Base-by-base conservation (phyloP, 306 rosid species). In the Lablab purpureus region DNA sequence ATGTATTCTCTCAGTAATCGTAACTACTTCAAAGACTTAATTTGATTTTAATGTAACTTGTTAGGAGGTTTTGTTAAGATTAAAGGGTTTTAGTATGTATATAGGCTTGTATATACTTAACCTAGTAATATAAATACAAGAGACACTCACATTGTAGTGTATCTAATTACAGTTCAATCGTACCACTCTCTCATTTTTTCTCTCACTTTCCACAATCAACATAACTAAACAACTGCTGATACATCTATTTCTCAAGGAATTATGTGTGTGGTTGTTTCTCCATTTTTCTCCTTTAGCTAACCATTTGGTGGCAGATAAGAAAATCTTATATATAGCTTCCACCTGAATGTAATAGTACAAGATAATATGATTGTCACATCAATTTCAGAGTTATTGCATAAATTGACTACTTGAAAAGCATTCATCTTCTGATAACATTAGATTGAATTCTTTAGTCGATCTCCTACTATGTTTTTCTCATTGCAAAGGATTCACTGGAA, bases 401-500 rank as follows among this genome's bases (percentile, higher is more conserved):
- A 76, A 62, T 71, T 82, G 70, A 45, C 63, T 10, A 76, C n/a
- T 78, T 54, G 49, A 46, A 73, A 54, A 54, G 46, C 82, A 28
- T 45, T 54, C 56, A 70, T 70, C 78, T 64, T 71, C 18, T 72
- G 62, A 47, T 71, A 76, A 71, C 50, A 63, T 63, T 77, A 36
- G 81, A 50, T 50, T 49, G 43, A 50, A 45, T 66, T 36, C 60
- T 76, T 50, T 9, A 51, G 43, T 72, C 37, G 54, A 70, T 71
- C 68, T 40, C 55, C 75, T 63, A 41, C 54, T 51, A 21, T 64
- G 71, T 71, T 77, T 67, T 59, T 71, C 52, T 41, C 70, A 2
- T 70, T 58, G 41, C 52, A 15, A 28, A 43, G 27, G 17, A 34
- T 41, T 21, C 45, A 25, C 19, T 65, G 71, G 11, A 66, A 66